Evolutionary conservation across 768 basidiomycete genomes (phyloP).

Genomic region (Rhizopogon sp.): DNA sequence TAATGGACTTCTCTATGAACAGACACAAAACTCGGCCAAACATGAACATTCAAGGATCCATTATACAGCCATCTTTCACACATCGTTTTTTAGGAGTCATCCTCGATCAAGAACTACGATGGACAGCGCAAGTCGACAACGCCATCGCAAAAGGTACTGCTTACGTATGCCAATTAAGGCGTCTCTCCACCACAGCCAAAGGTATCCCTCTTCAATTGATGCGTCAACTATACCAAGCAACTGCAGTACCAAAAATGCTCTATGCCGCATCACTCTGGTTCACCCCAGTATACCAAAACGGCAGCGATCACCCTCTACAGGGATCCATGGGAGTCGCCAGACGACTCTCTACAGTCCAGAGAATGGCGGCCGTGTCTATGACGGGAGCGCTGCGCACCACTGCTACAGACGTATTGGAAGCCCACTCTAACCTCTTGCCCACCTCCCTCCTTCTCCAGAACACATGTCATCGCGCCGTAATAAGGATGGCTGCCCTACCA

Average conservation of each 20-base stretch:
- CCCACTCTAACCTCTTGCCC: no score
- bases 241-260: no score
- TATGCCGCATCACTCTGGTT: no score
- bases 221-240: no score
- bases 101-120: not conserved
- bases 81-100: constrained; percentile 3
- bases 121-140: not conserved
- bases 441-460: not conserved
- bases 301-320: no score
- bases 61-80: not conserved
- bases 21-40: not conserved
- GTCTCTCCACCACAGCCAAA: no score
- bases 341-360: no score
- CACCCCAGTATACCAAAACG: no score
- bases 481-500: constrained; percentile 10
- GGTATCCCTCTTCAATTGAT: constrained; percentile 4
- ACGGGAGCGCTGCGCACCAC: no score
- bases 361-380: no score
- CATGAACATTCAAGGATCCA: not conserved
- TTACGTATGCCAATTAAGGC: not conserved
- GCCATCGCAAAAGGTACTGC: not conserved
- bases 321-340: no score
- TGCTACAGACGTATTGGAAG: no score
- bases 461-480: not conserved
- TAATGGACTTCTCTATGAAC: not conserved